Base-by-base conservation (phyloP, 1,284 basidiomycete genomes). In the Paramarasmius palmivorus region DNA sequence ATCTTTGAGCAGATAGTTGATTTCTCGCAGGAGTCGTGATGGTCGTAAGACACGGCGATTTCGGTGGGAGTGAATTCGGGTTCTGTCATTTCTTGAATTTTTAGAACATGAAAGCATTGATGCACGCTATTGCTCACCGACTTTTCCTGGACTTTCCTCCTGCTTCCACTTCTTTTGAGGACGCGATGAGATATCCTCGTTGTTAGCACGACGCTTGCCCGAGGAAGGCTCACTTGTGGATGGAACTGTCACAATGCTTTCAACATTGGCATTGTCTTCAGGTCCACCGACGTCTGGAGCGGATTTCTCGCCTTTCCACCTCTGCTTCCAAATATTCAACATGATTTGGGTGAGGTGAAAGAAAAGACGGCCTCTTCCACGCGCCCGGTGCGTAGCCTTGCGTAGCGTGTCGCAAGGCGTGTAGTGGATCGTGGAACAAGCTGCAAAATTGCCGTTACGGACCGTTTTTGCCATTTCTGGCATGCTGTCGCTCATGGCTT, bases 251-350 rank as follows among this genome's bases (percentile, higher is more conserved):
- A 58, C 63, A 59, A 66, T 63, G 53, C 57, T 53, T 57, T 66
- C 66, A 57, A 58, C 58, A 59, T 57, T 44, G 60, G 61, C 59
- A 59, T 60, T 63, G 59, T 59, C 59, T 60, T 63, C 64, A 59
- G 62, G 52, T 63, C 66, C 68, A 70, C 65, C 67, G 64, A 59
- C 63, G 60, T 59, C 63, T 50, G 60, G 49, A 57, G 51, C 32
- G 56, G 44, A 42, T 51, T 67, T 69, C 41, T 68, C 67, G 42
- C 72, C 70, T 60, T 71, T 73, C 73, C 79, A 81, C 49, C 76
- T 74, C 48, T 79, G 68, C 63, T 77, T 81, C 77, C 80, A 80
- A 52, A 76, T 66, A 49, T 77, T 80, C 57, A 83, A 67, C 82
- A 85, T 84, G 39, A 10, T 40, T 25, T 17, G 25, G 9, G 14